Percentiles rank a stretch among this genome's conserved stretches.
Conservation (phyloP, 441 rosid species). For the Euphorbia schlechtendalii region DNA sequence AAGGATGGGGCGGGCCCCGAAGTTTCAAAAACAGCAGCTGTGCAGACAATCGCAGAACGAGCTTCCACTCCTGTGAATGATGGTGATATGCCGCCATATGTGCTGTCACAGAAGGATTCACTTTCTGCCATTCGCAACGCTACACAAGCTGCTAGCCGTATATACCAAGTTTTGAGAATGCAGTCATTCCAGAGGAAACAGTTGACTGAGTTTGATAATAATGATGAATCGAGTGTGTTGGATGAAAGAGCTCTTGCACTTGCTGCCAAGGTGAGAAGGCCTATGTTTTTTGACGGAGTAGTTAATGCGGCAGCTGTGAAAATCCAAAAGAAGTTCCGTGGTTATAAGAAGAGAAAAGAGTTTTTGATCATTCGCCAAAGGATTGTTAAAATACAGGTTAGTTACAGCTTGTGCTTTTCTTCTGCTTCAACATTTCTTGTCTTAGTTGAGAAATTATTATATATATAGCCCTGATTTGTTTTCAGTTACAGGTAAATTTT, state of each 20-base stretch:
- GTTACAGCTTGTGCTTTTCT: conserved; percentile 8
- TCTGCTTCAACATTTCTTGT: neutral
- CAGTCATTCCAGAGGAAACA: conserved; percentile 84
- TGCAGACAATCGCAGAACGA: conserved; percentile 66
- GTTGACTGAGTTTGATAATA: conserved; percentile 36
- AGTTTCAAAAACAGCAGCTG: conserved; percentile 40
- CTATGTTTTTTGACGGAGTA: conserved; percentile 37
- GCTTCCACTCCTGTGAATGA: conserved; percentile 45
- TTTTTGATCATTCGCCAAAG: conserved; percentile 67
- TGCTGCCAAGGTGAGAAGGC: conserved; percentile 41
- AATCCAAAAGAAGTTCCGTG: conserved; percentile 86
- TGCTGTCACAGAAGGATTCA: conserved; percentile 73
- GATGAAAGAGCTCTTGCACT: conserved; percentile 58
- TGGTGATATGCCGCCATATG: conserved; percentile 49
- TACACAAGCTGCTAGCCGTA: conserved; percentile 89
- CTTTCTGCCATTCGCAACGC: conserved; percentile 86
- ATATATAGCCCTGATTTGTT: too few relatives aligned
- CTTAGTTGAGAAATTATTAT: neutral
- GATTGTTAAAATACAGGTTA: conserved; percentile 87
- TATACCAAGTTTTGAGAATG: conserved; percentile 80
- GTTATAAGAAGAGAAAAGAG: conserved; percentile 87
- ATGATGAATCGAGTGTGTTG: conserved; percentile 38
- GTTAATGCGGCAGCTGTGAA: conserved; percentile 67
- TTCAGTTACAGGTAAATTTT: neutral
- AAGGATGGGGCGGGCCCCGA: conserved; percentile 33